These are phyloP conservation scores for Ettlia oleoabundans DNA, from an alignment of 139 green algal genomes.

Conservation along the genomic window DNA sequence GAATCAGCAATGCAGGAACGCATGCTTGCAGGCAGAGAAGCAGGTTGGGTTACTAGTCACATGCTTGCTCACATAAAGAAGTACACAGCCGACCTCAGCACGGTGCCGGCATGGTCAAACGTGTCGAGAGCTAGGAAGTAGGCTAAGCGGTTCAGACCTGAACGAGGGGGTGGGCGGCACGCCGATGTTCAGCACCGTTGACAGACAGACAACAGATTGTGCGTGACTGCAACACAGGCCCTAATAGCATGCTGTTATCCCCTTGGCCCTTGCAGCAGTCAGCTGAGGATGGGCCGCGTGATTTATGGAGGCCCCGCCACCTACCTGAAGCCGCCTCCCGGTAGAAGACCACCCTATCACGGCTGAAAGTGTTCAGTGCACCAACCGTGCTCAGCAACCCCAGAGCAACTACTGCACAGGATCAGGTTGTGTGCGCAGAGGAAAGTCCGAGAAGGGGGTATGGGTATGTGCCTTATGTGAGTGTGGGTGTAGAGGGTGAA, in stretches of 20 bases:
- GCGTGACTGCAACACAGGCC: too few species aligned
- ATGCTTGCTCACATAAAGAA: constrained; percentile 48
- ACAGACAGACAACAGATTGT: too few species aligned
- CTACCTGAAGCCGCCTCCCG: constrained; percentile 56
- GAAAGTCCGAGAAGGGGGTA: not conserved
- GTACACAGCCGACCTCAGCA: constrained; percentile 54
- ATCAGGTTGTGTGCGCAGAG: too few species aligned
- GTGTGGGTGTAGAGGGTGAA: not conserved
- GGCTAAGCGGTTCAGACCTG: constrained; percentile 43
- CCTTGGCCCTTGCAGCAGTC: too few species aligned
- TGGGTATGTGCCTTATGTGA: constrained; percentile 44
- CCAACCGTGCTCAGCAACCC: constrained; percentile 58
- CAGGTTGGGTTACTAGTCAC: too few species aligned
- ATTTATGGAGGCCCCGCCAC: too few species aligned
- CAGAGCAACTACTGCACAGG: constrained; percentile 58
- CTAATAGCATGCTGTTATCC: too few species aligned
- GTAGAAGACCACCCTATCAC: constrained; percentile 46
- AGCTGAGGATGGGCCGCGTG: too few species aligned
- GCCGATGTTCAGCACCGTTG: not conserved
- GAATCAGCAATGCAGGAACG: too few species aligned
- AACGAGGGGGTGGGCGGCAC: not conserved
- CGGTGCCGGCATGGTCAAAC: constrained; percentile 44
- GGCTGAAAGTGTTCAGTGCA: constrained; percentile 55
- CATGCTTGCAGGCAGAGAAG: too few species aligned
- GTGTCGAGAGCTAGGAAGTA: constrained; percentile 62